A percentile compares a stretch with the other conserved stretches of the same genome.
phyloP scores from a whole-genome alignment of 2,329 filamentous ascomycete species.

The Bipolaris gigantea region DNA sequence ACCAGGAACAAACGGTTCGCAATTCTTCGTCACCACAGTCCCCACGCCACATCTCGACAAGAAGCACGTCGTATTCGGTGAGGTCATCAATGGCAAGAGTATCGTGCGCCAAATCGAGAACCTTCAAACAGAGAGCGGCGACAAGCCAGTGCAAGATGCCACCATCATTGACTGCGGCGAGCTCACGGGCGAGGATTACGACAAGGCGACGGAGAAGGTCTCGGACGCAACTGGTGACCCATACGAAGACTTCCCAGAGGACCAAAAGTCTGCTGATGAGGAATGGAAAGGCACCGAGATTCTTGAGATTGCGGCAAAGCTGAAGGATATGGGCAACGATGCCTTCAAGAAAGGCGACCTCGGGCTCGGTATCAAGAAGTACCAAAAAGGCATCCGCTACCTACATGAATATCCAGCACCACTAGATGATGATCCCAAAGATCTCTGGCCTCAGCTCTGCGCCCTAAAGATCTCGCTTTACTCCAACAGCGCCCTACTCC shows the following conservation, averaged over 20 bases:
- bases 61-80: conserved; percentile 97
- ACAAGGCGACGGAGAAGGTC: conserved; percentile 66
- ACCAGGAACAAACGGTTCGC: conserved; percentile 86
- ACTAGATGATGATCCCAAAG: conserved; percentile 68
- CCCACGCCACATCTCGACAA: conserved; percentile 91
- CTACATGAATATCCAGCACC: conserved; percentile 79
- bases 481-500: conserved; percentile 83
- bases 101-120: conserved; percentile 90
- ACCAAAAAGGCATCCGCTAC: conserved; percentile 90
- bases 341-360: conserved; percentile 83
- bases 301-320: conserved; percentile 76
- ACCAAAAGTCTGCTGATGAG: conserved; percentile 60
- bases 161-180: conserved; percentile 75
- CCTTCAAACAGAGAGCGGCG: conserved; percentile 68
- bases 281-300: conserved; percentile 68
- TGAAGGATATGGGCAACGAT: conserved; percentile 90
- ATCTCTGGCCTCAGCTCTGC: conserved; percentile 67
- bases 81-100: conserved; percentile 91
- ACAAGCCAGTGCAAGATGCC: conserved; percentile 76
- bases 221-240: conserved; percentile 83
- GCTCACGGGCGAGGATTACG: conserved; percentile 71
- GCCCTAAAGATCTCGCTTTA: conserved; percentile 82
- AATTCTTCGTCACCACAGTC: conserved; percentile 98
- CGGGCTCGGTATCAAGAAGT: conserved; percentile 78
- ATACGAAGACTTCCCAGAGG: conserved; percentile 95